Evolutionary conservation across 805 yeast species (phyloP).

Genomic region (Starmerella stigmatis): DNA sequence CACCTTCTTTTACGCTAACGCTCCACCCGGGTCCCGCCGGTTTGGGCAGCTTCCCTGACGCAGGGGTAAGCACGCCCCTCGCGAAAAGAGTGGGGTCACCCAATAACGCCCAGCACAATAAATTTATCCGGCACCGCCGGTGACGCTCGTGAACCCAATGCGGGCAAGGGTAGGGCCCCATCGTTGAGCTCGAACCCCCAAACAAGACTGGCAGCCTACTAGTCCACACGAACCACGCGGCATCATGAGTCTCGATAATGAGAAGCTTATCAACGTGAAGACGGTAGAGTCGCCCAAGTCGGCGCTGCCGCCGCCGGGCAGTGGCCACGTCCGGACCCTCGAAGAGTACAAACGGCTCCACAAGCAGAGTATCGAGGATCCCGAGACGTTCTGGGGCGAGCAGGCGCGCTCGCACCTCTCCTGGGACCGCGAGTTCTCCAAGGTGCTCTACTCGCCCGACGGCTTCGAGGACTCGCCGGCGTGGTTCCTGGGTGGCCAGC

Average conservation of each 20-base stretch:
- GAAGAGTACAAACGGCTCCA: slow-evolving; percentile 64
- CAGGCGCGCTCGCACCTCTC: slow-evolving; percentile 59
- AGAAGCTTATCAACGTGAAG: slow-evolving; percentile 25
- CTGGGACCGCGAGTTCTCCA: slow-evolving; percentile 72
- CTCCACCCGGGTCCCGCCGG: too few species aligned
- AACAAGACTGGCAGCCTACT: background rate
- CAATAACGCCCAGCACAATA: too few species aligned
- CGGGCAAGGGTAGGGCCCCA: slow-evolving; percentile 4
- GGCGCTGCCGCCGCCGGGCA: slow-evolving; percentile 22
- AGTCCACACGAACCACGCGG: background rate
- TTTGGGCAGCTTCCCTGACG: too few species aligned
- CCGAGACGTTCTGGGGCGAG: slow-evolving; percentile 69
- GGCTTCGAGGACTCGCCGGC: slow-evolving; percentile 40
- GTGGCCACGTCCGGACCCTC: slow-evolving; percentile 41
- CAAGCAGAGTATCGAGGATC: slow-evolving; percentile 64
- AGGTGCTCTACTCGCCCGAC: slow-evolving; percentile 32
- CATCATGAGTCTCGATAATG: slow-evolving; percentile 24
- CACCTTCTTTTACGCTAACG: too few species aligned
- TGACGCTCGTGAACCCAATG: slow-evolving; percentile 1
- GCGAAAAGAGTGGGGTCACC: too few species aligned
- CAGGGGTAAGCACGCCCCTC: too few species aligned
- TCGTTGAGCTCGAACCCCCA: slow-evolving; percentile 3
- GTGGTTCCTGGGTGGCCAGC: slow-evolving; percentile 89
- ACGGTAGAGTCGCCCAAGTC: slow-evolving; percentile 24
- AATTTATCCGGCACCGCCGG: too few species aligned